A percentile compares a stretch with the other conserved stretches of the same genome.
phyloP scores from a whole-genome alignment of 352 stramenopile species.

The Peronospora belbahrii region DNA sequence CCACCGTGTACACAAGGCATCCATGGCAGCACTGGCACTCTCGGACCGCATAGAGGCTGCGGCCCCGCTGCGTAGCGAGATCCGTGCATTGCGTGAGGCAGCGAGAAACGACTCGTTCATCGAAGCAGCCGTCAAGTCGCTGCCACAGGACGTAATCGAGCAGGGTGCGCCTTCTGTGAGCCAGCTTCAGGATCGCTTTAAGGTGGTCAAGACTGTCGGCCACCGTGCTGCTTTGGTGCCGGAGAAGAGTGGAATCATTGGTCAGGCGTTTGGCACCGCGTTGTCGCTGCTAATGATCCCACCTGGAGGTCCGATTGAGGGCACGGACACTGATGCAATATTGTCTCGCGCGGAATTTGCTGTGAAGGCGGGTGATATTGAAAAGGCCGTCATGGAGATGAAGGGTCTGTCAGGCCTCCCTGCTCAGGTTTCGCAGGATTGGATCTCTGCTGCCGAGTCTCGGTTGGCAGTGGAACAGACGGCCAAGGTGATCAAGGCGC shows the following conservation, averaged over 20 bases:
- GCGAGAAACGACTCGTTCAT: constrained; percentile 72
- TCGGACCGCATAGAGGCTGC: constrained; percentile 78
- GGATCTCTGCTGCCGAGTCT: constrained; percentile 62
- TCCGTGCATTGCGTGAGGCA: constrained; percentile 57
- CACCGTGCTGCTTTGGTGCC: constrained; percentile 62
- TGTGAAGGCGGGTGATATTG: constrained; percentile 72
- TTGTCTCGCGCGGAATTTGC: constrained; percentile 78
- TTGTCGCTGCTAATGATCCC: constrained; percentile 74
- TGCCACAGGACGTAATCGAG: constrained; percentile 51
- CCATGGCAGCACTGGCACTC: constrained; percentile 63
- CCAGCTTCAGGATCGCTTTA: constrained; percentile 80
- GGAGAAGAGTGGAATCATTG: constrained; percentile 57
- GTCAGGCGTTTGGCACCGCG: constrained; percentile 60
- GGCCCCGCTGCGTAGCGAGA: constrained; percentile 58
- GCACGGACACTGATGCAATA: constrained; percentile 59
- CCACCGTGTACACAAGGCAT: constrained; percentile 80
- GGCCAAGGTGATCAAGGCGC: constrained; percentile 75
- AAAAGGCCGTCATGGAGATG: constrained; percentile 61
- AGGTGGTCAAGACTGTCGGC: constrained; percentile 64
- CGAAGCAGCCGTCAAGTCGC: constrained; percentile 50
- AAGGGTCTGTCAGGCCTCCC: constrained; percentile 57
- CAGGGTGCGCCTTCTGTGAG: constrained; percentile 62
- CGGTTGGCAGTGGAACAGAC: constrained; percentile 77
- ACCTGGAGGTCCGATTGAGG: constrained; percentile 67
- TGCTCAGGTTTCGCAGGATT: constrained; percentile 66